A percentile compares a stretch with the other conserved stretches of the same genome.
Conservation (phyloP, 1,284 basidiomycete genomes). For the Amylostereum chailletii region DNA sequence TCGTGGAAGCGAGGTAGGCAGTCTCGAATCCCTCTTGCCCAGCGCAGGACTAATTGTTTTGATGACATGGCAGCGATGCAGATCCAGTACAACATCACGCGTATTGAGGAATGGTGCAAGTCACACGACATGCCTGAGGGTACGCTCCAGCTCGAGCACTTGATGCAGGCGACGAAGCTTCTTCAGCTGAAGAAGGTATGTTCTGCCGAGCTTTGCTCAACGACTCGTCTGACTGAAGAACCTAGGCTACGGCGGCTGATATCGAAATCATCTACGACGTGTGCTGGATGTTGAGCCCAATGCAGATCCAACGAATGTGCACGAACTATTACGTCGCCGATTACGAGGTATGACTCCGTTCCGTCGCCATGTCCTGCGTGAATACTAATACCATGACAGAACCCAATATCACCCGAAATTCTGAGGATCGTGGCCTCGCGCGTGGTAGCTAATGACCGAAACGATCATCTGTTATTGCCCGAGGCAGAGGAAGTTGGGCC, state of each 20-base stretch:
- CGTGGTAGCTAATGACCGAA: slow-evolving; percentile 90
- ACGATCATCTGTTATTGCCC: slow-evolving; percentile 89
- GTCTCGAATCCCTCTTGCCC: neutral
- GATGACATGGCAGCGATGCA: slow-evolving; percentile 75
- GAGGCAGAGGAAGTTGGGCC: slow-evolving; percentile 94
- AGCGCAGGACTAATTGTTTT: neutral
- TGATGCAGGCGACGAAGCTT: slow-evolving; percentile 99
- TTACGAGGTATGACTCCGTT: slow-evolving; percentile 64
- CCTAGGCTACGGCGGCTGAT: slow-evolving; percentile 80
- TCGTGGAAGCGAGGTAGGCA: slow-evolving; percentile 95
- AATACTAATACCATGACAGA: slow-evolving; percentile 37
- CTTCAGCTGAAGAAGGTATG: slow-evolving; percentile 95
- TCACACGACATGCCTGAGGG: slow-evolving; percentile 99
- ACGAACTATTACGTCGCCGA: slow-evolving; percentile 98
- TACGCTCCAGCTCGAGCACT: slow-evolving; percentile 92
- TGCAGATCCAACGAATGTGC: slow-evolving; percentile 99
- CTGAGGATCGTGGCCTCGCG: slow-evolving; percentile 92
- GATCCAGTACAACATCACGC: slow-evolving; percentile 97
- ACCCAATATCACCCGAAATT: slow-evolving; percentile 94
- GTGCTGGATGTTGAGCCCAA: slow-evolving; percentile 99
- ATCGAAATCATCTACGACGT: slow-evolving; percentile 99
- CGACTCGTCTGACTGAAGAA: neutral
- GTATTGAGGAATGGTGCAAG: slow-evolving; percentile 98
- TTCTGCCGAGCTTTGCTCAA: neutral
- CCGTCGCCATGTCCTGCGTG: neutral